Conservation (phyloP, 768 basidiomycete genomes). For the Lentinula boryana region DNA sequence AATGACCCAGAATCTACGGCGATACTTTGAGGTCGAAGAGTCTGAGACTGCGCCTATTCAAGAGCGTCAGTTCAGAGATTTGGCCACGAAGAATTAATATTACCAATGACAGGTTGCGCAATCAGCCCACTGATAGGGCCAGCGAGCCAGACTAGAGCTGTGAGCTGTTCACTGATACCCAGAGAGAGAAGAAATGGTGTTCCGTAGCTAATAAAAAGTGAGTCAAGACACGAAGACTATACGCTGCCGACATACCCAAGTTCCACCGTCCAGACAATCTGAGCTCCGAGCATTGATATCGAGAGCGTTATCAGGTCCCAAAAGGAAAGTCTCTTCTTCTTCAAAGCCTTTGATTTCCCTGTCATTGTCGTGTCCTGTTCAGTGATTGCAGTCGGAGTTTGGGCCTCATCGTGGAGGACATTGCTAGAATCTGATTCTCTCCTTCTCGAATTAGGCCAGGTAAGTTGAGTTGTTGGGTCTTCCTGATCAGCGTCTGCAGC, state of each 20-base stretch:
- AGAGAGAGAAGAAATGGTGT: conserved; percentile 86
- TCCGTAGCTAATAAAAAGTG: conserved; percentile 63
- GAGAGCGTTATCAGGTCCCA: conserved; percentile 80
- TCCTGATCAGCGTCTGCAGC: conserved; percentile 50
- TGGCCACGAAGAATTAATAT: conserved; percentile 13
- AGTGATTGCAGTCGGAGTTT: conserved; percentile 10
- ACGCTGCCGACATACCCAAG: conserved; percentile 58
- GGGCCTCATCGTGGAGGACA: background rate
- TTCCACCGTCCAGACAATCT: conserved; percentile 95
- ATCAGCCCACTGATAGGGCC: conserved; percentile 93
- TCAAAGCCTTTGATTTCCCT: conserved; percentile 14
- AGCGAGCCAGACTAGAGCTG: conserved; percentile 92
- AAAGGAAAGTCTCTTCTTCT: conserved; percentile 38
- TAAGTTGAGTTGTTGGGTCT: conserved; percentile 73
- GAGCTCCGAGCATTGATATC: conserved; percentile 91
- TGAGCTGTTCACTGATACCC: conserved; percentile 82
- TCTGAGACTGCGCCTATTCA: conserved; percentile 89
- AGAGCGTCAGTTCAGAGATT: background rate
- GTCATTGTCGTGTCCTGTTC: conserved; percentile 11
- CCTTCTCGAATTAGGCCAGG: conserved; percentile 57
- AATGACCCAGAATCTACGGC: conserved; percentile 90
- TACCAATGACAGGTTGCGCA: conserved; percentile 97
- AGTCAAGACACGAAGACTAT: background rate
- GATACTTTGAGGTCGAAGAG: conserved; percentile 83
- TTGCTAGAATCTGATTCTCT: conserved; percentile 15